Evolutionary conservation across 176 grass and related monocot genomes (phyloP).

Genomic region (Juncus inflexus): DNA sequence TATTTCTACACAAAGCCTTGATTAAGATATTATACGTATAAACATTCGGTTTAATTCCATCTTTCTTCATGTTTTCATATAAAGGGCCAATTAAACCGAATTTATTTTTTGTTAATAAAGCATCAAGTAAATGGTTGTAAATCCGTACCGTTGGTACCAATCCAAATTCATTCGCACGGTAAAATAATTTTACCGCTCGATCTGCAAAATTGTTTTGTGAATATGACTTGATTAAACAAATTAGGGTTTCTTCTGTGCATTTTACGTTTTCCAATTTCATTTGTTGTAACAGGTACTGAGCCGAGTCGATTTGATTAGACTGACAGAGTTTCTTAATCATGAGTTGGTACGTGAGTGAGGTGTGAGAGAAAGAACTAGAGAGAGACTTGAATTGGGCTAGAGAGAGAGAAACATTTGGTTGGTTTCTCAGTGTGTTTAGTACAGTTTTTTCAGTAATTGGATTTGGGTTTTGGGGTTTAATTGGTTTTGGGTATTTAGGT

Average conservation of each 20-base stretch:
- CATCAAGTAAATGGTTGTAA: constrained; percentile 81
- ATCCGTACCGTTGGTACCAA: constrained; percentile 48
- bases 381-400: neutral
- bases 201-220: constrained; percentile 43
- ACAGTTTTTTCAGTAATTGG: constrained; percentile 21
- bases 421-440: constrained; percentile 4
- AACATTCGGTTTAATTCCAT: constrained; percentile 53
- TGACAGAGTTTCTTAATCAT: constrained; percentile 55
- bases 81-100: constrained; percentile 45
- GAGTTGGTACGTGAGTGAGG: constrained; percentile 39
- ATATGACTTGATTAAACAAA: constrained; percentile 53
- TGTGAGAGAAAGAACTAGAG: neutral
- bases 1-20: constrained; percentile 75
- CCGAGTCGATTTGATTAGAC: constrained; percentile 49
- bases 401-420: neutral
- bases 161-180: constrained; percentile 63
- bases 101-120: constrained; percentile 58
- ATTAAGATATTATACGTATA: constrained; percentile 83
- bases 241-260: constrained; percentile 49
- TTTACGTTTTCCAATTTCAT: constrained; percentile 53
- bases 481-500: neutral
- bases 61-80: constrained; percentile 59
- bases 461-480: constrained; percentile 15
- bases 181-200: constrained; percentile 70
- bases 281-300: constrained; percentile 69